phyloP scores from a whole-genome alignment of 2,329 filamentous ascomycete species.

The Colletotrichum sp. region DNA sequence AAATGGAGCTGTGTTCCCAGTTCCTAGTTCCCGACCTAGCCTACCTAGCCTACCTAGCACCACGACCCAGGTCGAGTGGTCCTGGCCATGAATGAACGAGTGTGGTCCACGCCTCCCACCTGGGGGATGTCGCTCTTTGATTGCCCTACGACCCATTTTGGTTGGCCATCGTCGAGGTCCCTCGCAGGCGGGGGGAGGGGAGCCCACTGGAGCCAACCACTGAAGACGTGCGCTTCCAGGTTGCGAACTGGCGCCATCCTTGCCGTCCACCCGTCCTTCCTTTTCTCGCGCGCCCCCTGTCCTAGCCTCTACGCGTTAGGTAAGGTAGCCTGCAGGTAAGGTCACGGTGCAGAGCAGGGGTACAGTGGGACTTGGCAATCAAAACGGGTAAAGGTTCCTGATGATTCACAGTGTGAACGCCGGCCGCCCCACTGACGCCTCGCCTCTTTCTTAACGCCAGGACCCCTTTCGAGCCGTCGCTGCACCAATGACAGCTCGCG shows the following conservation, averaged over 20 bases:
- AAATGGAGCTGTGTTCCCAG: background rate
- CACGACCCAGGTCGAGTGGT: background rate
- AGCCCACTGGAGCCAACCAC: slow-evolving; percentile 6
- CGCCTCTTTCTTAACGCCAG: background rate
- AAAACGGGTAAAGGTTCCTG: slow-evolving; percentile 1
- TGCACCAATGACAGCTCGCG: slow-evolving; percentile 13
- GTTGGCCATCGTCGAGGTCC: background rate
- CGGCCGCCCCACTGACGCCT: background rate
- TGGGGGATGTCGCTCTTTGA: slow-evolving; percentile 22
- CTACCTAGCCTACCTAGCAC: background rate
- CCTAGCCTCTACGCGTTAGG: background rate
- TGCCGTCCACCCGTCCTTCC: slow-evolving; percentile 10
- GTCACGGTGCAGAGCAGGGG: background rate
- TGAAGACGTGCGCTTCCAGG: slow-evolving; percentile 1
- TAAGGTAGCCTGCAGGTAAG: background rate
- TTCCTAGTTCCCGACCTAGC: background rate
- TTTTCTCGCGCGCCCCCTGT: slow-evolving; percentile 7
- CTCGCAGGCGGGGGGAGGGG: background rate
- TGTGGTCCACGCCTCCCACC: background rate
- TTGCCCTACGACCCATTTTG: slow-evolving; percentile 11
- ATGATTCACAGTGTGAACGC: slow-evolving; percentile 5
- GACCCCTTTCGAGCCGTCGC: background rate
- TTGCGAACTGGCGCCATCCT: slow-evolving; percentile 8
- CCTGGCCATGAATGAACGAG: background rate
- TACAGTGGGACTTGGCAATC: background rate